These are phyloP conservation scores for Suillus paluster DNA, from an alignment of 768 basidiomycete species.

Conservation along the genomic window DNA sequence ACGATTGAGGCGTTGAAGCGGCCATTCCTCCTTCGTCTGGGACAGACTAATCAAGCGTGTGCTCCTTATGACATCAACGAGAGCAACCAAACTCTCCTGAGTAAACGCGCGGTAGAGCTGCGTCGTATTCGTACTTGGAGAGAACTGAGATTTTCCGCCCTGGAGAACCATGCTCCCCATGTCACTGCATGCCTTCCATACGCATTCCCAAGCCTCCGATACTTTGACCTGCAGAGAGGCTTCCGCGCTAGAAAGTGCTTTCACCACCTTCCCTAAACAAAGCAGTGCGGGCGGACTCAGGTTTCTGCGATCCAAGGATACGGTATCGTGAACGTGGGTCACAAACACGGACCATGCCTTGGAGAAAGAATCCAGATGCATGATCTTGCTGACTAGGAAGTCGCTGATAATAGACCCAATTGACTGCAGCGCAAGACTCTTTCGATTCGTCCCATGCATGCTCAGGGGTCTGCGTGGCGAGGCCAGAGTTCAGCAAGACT, in stretches of 20 bases:
- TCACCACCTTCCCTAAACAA: conserved; percentile 79
- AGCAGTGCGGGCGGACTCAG: conserved; percentile 86
- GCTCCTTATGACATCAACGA: conserved; percentile 72
- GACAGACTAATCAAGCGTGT: conserved; percentile 54
- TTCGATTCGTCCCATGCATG: conserved; percentile 88
- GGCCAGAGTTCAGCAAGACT: conserved; percentile 7
- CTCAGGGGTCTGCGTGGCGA: conserved; percentile 19
- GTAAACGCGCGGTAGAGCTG: conserved; percentile 22
- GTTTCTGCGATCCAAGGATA: conserved; percentile 65
- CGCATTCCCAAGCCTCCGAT: conserved; percentile 56
- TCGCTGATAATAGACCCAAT: conserved; percentile 83
- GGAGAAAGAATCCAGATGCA: conserved; percentile 69
- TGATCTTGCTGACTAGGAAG: conserved; percentile 76
- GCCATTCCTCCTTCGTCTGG: conserved; percentile 62
- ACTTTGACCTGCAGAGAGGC: conserved; percentile 41
- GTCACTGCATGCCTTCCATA: conserved; percentile 71
- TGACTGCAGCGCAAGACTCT: conserved; percentile 82
- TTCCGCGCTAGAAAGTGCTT: conserved; percentile 49
- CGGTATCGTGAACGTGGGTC: conserved; percentile 67
- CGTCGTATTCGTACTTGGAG: conserved; percentile 16
- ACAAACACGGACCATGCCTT: conserved; percentile 80
- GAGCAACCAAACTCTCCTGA: conserved; percentile 86
- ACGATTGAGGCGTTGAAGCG: conserved; percentile 61
- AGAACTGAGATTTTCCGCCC: conserved; percentile 20
- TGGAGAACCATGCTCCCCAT: conserved; percentile 61